Percentiles rank a stretch among this genome's conserved stretches.
phyloP scores from a whole-genome alignment of 306 rosid species.

The Calophaca sinica region DNA sequence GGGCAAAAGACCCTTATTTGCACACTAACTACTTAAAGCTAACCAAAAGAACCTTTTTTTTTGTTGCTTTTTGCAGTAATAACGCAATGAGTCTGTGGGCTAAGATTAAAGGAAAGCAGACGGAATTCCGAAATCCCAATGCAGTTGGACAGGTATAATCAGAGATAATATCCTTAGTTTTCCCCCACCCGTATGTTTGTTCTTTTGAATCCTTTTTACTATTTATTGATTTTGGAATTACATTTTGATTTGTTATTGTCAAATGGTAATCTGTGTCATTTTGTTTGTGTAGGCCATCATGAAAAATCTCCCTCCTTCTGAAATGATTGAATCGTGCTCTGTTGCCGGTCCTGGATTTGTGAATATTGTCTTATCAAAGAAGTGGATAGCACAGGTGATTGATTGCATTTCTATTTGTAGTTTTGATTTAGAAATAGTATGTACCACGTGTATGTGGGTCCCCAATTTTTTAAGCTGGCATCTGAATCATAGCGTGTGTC shows the following conservation, averaged over 20 bases:
- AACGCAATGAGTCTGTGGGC: constrained; percentile 87
- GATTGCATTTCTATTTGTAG: background rate
- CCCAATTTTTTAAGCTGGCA: background rate
- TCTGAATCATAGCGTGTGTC: background rate
- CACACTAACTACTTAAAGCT: background rate
- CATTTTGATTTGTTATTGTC: background rate
- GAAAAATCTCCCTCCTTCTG: constrained; percentile 25
- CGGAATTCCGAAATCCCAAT: constrained; percentile 60
- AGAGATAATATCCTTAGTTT: constrained; percentile 6
- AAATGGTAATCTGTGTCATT: background rate
- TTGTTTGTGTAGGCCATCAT: constrained; percentile 35
- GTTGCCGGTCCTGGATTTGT: constrained; percentile 53
- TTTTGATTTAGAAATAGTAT: constrained; percentile 22
- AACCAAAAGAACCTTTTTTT: background rate
- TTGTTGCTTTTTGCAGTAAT: constrained; percentile 58
- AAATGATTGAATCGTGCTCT: constrained; percentile 22
- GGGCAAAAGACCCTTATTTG: background rate
- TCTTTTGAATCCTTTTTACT: background rate
- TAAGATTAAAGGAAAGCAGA: constrained; percentile 71
- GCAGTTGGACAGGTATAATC: constrained; percentile 75
- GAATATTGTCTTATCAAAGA: constrained; percentile 63
- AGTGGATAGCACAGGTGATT: constrained; percentile 81
- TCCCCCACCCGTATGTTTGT: background rate
- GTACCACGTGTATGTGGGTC: background rate
- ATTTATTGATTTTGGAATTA: constrained; percentile 31